Base-by-base conservation (phyloP, 805 yeast genomes). In the Suhomyces xylopsoci region DNA sequence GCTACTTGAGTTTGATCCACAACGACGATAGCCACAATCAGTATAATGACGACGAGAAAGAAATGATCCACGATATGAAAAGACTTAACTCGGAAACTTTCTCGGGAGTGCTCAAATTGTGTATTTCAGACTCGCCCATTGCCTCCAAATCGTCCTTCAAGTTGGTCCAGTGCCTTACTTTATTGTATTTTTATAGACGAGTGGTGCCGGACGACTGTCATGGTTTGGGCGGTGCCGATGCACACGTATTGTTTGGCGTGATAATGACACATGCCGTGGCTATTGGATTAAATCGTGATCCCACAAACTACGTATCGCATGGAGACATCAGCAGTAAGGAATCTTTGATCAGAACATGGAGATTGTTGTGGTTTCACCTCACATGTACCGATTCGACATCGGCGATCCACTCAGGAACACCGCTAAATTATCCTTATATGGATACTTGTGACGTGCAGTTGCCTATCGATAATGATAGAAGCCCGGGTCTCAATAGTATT, bases 161-260 rank as follows among this genome's bases (percentile, higher is more conserved):
- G 51, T 56, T 67, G 36, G 71, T 76, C 2, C 80, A 76, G 54
- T 52, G 67, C 3, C 62, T 73, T 50, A 57, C 68, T 9, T 62
- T 73, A 19, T 51, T 69, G 10, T 63, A 68, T 50, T 71, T 67
- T 50, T 75, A 73, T 55, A 52, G 73, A 17, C 64, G 62, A 38
- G 71, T 74, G 12, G 66, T 71, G 10, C 80, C 80, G 1, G 70
- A 71, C 50, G 79, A 76, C 56, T 66, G 74, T 51, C 75, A 67
- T 52, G 79, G 80, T 0, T 56, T 74, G 25, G 69, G 76, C 20
- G 73, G 76, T 7, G 64, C 71, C 0, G 79, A 76, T 55, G 68
- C 73, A 3, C 73, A 71, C 47, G 63, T 72, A 14, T 60, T 74
- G 20, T 66, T 74, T 47, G 77, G 78, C 0, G 63, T 68, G 2